Evolutionary conservation across 345 rosid species (phyloP).

Genomic region (Luvunga scandens): DNA sequence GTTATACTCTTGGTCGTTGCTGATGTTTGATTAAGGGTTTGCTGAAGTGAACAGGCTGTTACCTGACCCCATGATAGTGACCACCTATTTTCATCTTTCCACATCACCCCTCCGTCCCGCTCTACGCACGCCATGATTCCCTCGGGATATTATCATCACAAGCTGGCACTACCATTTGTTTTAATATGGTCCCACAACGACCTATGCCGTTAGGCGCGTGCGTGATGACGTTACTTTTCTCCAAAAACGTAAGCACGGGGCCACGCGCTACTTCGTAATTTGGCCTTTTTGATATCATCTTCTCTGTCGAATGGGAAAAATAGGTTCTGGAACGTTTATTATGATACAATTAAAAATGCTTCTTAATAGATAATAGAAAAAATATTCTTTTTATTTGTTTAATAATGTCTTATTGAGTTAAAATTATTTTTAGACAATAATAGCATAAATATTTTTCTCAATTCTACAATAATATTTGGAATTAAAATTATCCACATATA

Average conservation of each 20-base stretch:
- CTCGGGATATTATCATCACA: slow-evolving; percentile 16
- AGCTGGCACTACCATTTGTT: not conserved
- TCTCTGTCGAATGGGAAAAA: not conserved
- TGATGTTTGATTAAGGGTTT: not conserved
- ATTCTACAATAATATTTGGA: too few species aligned
- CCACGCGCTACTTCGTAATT: too few species aligned
- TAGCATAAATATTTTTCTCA: not conserved
- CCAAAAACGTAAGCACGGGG: not conserved
- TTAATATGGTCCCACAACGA: slow-evolving; percentile 9
- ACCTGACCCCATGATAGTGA: slow-evolving; percentile 26
- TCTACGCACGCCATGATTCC: slow-evolving; percentile 13
- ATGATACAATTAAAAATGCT: not conserved
- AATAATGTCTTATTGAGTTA: too few species aligned
- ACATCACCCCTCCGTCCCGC: slow-evolving; percentile 25
- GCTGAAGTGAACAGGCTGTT: slow-evolving; percentile 30
- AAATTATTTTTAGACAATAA: too few species aligned
- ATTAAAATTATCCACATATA: too few species aligned
- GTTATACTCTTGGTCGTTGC: not conserved
- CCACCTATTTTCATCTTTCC: slow-evolving; percentile 18
- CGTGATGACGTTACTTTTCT: not conserved
- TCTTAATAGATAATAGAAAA: too few species aligned
- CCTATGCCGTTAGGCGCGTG: not conserved
- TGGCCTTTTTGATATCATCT: not conserved
- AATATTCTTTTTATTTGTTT: too few species aligned
- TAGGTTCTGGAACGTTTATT: not conserved